Conservation (phyloP, 257 asterid species). For the Capsicum pubescens region DNA sequence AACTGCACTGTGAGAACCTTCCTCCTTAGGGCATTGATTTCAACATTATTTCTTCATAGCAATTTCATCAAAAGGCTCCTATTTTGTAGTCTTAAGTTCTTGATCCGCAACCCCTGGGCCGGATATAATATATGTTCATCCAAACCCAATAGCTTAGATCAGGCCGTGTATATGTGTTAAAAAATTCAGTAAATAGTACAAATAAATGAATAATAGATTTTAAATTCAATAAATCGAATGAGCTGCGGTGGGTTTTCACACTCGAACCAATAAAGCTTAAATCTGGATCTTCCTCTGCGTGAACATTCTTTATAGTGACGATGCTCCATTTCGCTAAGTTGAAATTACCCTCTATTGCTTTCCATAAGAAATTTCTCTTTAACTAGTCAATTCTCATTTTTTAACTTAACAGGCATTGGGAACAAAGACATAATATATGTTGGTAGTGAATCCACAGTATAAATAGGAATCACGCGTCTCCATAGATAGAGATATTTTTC, state of each 20-base stretch:
- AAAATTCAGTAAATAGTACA: background rate
- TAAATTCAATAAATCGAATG: slow-evolving; percentile 6
- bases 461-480: background rate
- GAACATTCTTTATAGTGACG: background rate
- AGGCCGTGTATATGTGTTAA: background rate
- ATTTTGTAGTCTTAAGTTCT: background rate
- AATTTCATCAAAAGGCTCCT: background rate
- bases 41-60: background rate
- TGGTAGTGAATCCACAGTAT: slow-evolving; percentile 1
- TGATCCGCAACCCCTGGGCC: background rate
- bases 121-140: background rate
- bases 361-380: slow-evolving; percentile 13
- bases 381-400: background rate
- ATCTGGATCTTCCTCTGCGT: background rate
- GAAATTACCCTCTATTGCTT: slow-evolving; percentile 6
- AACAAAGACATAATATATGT: background rate
- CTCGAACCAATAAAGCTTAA: background rate
- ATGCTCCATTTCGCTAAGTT: background rate
- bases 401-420: background rate
- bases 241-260: background rate
- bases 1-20: background rate
- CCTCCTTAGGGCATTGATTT: background rate
- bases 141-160: background rate
- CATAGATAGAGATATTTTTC: background rate
- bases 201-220: background rate